Evolutionary conservation across 2,329 filamentous ascomycete species (phyloP).

Genomic region (Botrytis medusae): DNA sequence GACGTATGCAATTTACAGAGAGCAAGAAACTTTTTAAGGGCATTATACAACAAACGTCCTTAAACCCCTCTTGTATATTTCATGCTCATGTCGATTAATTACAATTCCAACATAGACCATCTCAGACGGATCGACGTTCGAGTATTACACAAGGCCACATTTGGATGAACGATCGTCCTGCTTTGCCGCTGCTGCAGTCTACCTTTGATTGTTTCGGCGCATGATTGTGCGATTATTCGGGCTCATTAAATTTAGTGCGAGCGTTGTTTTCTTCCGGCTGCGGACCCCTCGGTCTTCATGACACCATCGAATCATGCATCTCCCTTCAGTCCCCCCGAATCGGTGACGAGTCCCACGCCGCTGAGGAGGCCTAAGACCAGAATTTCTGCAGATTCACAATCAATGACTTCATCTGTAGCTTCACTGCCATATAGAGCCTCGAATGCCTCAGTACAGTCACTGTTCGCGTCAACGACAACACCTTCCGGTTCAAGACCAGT

Average conservation of each 20-base stretch:
- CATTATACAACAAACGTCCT: background rate
- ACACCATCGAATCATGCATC: slow-evolving; percentile 65
- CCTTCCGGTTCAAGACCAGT: slow-evolving; percentile 66
- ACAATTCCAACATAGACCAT: slow-evolving; percentile 4
- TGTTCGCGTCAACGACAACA: slow-evolving; percentile 66
- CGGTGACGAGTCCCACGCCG: slow-evolving; percentile 51
- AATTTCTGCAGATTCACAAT: slow-evolving; percentile 49
- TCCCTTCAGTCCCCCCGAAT: slow-evolving; percentile 58
- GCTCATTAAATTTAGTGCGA: slow-evolving; percentile 41
- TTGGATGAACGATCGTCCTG: slow-evolving; percentile 16
- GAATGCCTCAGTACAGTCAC: slow-evolving; percentile 58
- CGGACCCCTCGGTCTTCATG: slow-evolving; percentile 52
- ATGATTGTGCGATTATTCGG: slow-evolving; percentile 45
- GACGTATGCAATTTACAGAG: background rate
- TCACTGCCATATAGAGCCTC: slow-evolving; percentile 54
- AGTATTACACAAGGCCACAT: slow-evolving; percentile 14
- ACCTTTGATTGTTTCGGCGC: slow-evolving; percentile 31
- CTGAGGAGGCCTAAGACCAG: slow-evolving; percentile 62
- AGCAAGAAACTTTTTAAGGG: background rate
- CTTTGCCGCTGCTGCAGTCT: background rate
- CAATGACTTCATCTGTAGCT: slow-evolving; percentile 50
- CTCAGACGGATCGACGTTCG: slow-evolving; percentile 18
- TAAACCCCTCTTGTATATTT: slow-evolving; percentile 9
- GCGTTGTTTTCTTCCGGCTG: slow-evolving; percentile 17
- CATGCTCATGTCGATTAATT: slow-evolving; percentile 29